Evolutionary conservation across 768 basidiomycete species (phyloP), one percentile per base, ranked within the genome.

Genomic region (Suillus paluster): DNA sequence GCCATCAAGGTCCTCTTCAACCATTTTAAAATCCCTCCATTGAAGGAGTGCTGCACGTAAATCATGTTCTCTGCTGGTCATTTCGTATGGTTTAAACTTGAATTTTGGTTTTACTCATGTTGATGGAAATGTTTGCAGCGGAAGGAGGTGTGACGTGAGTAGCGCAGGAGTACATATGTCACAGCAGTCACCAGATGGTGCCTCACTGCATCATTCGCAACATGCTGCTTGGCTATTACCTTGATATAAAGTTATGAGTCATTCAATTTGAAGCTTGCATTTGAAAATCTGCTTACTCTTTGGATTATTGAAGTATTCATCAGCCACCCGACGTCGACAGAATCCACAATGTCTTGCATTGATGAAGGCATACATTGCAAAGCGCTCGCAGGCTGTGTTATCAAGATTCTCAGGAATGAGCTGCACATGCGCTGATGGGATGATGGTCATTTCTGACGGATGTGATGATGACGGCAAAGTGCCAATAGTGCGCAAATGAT

Each of bases 271-370:
- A n/a, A n/a, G n/a, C n/a, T n/a, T n/a, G n/a, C 9, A 11, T 36
- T 36, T 36, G 12, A 36, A 36, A 36, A 36, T 10, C 23, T 25
- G 53, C 53, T 23, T 54, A 54, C 53, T 34, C 8, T 34, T 23
- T 19, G 53, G 53, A 34, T 54, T 54, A 54, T 54, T 33, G 33
- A 54, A 54, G 33, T 54, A 54, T 34, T 54, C 23, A 30, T 54
- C 19, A 34, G 33, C 23, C 21, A 54, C 33, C 33, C 33, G 21
- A 25, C 33, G 33, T 23, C 53, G 53, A 33, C 53, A 54, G 53
- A 23, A n/a, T 34, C 33, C 33, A 19, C 33, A 21, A 14, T 34
- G 19, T 21, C 33, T 23, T 9, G 53, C 53, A 21, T 54, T 54
- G 21, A 54, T 36, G 12, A 36, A 36, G 36, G 36, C 36, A 11